These are phyloP conservation scores for Tetrapisispora namnaoensis DNA, from an alignment of 805 yeast genomes.

Conservation along the genomic window DNA sequence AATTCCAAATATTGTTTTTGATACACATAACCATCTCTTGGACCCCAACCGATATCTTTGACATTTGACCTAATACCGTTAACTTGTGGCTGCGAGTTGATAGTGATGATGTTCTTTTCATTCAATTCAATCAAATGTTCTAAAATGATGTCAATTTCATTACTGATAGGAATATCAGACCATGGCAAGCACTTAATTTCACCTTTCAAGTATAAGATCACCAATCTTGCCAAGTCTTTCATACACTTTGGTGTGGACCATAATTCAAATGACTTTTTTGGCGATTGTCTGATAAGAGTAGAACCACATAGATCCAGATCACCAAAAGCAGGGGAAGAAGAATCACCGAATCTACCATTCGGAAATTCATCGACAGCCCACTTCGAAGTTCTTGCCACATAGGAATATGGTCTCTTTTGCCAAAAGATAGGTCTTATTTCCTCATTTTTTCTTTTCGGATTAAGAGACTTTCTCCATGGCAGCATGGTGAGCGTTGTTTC, in stretches of 20 bases:
- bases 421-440: constrained; percentile 90
- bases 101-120: constrained; percentile 58
- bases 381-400: constrained; percentile 77
- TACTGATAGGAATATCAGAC: constrained; percentile 84
- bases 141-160: constrained; percentile 59
- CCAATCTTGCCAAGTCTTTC: constrained; percentile 51
- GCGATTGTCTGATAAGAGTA: constrained; percentile 71
- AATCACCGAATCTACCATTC: constrained; percentile 98
- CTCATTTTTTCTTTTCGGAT: constrained; percentile 70
- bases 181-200: constrained; percentile 74
- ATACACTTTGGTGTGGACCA: constrained; percentile 76
- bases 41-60: constrained; percentile 87
- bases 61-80: constrained; percentile 70
- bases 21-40: constrained; percentile 82
- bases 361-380: constrained; percentile 91
- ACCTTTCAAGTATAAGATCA: constrained; percentile 63
- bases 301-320: constrained; percentile 77
- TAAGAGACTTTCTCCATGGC: constrained; percentile 91
- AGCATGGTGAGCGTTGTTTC: constrained; percentile 15
- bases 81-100: constrained; percentile 91
- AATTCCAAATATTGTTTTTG: constrained; percentile 91
- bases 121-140: constrained; percentile 55
- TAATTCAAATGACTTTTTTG: constrained; percentile 65
- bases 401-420: constrained; percentile 87
- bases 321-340: constrained; percentile 94